Evolutionary conservation across 2,329 filamentous ascomycete genomes (phyloP).

Genomic region (Thelonectria olida): DNA sequence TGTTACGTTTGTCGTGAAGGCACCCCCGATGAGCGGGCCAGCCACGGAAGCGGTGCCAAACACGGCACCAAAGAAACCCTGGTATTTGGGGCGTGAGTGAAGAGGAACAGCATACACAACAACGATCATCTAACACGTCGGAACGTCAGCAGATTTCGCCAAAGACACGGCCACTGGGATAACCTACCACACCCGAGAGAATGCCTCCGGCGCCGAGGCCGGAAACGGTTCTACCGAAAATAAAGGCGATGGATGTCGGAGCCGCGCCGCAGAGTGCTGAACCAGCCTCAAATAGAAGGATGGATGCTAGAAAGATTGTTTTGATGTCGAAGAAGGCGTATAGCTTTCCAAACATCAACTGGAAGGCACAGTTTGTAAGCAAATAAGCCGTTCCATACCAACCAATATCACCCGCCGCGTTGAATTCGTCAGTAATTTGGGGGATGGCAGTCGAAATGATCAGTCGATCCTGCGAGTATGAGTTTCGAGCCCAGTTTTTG

Average conservation of each 20-base stretch:
- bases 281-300: neutral
- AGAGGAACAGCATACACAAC: constrained; percentile 45
- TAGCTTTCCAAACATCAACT: constrained; percentile 36
- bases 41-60: constrained; percentile 1
- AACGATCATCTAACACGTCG: constrained; percentile 21
- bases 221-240: neutral
- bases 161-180: constrained; percentile 36
- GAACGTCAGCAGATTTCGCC: too few relatives aligned
- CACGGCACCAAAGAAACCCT: constrained; percentile 14
- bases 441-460: constrained; percentile 50
- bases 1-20: neutral
- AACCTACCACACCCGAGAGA: neutral
- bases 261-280: neutral
- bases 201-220: neutral
- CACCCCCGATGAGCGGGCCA: constrained; percentile 5
- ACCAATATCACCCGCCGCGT: constrained; percentile 40
- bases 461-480: constrained; percentile 43
- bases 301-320: neutral
- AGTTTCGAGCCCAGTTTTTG: too few relatives aligned
- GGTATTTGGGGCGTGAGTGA: constrained; percentile 44
- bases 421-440: constrained; percentile 44
- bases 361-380: constrained; percentile 50
- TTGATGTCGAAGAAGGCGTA: neutral
- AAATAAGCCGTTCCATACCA: constrained; percentile 49
- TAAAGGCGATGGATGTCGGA: neutral